phyloP scores from a whole-genome alignment of 2,329 filamentous ascomycete genomes.

The Trichoderma aggressivum region DNA sequence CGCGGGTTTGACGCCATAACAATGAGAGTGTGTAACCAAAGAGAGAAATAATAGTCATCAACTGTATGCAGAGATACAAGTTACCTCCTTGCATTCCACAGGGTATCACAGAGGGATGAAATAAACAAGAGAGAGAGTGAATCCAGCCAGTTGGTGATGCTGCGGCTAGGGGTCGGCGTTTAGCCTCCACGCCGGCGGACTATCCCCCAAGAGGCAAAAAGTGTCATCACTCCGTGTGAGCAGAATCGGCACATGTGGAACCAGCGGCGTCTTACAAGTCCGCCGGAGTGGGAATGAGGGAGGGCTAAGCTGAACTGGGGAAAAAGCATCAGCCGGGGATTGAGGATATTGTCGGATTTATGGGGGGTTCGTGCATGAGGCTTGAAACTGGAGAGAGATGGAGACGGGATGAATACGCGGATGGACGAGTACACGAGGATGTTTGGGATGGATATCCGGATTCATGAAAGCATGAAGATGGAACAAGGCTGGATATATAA shows the following conservation, averaged over 20 bases:
- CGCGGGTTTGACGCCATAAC: neutral
- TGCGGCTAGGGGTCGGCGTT: slow-evolving; percentile 5
- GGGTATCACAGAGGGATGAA: neutral
- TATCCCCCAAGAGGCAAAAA: slow-evolving; percentile 8
- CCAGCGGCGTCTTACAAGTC: neutral
- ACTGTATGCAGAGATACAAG: neutral
- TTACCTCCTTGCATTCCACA: neutral
- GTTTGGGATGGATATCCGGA: neutral
- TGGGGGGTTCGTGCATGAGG: neutral
- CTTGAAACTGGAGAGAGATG: neutral
- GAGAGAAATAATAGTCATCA: neutral
- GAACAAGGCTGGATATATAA: neutral
- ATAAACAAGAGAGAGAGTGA: neutral
- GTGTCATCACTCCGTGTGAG: neutral
- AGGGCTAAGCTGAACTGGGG: neutral
- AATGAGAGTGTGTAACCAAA: neutral
- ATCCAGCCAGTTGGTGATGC: neutral
- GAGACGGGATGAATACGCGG: neutral
- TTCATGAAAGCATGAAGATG: neutral
- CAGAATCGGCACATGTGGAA: neutral
- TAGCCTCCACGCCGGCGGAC: neutral
- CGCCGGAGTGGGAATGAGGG: neutral
- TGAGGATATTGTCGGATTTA: slow-evolving; percentile 1
- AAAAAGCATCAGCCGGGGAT: slow-evolving; percentile 7
- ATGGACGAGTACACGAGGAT: neutral